phyloP scores from a whole-genome alignment of 2,329 filamentous ascomycete species.

The Celoporthe dispersa region DNA sequence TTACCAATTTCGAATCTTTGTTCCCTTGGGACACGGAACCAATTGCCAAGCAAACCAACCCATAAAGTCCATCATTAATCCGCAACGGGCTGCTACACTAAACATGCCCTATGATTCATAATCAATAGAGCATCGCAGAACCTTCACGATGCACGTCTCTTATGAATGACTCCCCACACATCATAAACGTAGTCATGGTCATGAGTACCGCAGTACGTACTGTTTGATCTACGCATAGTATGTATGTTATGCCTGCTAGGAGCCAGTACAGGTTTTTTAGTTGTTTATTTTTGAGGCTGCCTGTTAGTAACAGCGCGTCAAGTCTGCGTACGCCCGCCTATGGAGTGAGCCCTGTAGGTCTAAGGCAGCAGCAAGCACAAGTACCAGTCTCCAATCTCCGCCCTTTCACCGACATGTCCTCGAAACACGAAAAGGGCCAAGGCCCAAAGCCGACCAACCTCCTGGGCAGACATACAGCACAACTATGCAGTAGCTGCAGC shows the following conservation, averaged over 20 bases:
- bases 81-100: background rate
- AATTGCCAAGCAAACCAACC: background rate
- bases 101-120: slow-evolving; percentile 18
- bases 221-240: background rate
- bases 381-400: slow-evolving; percentile 21
- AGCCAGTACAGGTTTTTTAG: background rate
- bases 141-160: background rate
- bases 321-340: too few relatives aligned
- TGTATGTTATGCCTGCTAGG: background rate
- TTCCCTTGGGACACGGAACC: background rate
- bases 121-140: slow-evolving; percentile 10
- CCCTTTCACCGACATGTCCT: slow-evolving; percentile 23
- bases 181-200: background rate
- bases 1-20: slow-evolving; percentile 17
- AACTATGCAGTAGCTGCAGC: background rate
- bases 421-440: slow-evolving; percentile 10
- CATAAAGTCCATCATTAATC: background rate
- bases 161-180: slow-evolving; percentile 7
- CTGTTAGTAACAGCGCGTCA: too few relatives aligned
- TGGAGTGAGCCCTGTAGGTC: slow-evolving; percentile 2
- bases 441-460: background rate
- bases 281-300: background rate
- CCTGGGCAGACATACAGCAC: slow-evolving; percentile 7
- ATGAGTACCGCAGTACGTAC: background rate
- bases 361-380: background rate